Conservation (phyloP, 2,329 filamentous ascomycete species). For the Ophiocordyceps sinensis region DNA sequence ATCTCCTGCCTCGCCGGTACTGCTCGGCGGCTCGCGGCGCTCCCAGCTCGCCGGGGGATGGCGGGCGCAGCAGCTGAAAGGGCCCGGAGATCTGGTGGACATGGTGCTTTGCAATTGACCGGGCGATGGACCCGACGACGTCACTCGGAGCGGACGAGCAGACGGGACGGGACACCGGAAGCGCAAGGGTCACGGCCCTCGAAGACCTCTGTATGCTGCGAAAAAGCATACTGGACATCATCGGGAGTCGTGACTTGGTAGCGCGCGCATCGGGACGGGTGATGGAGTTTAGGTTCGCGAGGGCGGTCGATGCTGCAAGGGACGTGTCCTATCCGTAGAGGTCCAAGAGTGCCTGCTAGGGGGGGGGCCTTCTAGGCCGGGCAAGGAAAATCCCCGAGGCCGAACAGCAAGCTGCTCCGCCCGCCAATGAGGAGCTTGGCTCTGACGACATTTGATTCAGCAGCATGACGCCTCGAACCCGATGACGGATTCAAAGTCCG, state of each 20-base stretch:
- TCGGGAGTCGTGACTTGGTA: conserved; percentile 1
- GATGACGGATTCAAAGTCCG: no score
- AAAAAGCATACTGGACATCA: conserved; percentile 14
- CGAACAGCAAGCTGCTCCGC: no score
- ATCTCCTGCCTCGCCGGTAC: conserved; percentile 57
- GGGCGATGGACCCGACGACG: conserved; percentile 1
- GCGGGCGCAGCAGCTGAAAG: conserved; percentile 58
- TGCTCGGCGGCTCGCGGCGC: conserved; percentile 55
- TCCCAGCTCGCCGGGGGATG: conserved; percentile 65
- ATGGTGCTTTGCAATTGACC: conserved; percentile 6
- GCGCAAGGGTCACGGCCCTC: conserved; percentile 3
- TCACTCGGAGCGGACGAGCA: conserved; percentile 1
- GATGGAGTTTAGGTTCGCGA: neutral
- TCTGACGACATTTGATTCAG: no score
- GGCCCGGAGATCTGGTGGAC: conserved; percentile 22
- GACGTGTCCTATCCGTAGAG: no score
- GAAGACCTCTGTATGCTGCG: conserved; percentile 12
- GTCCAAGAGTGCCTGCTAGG: no score
- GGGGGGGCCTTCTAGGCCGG: no score
- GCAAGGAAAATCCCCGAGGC: no score
- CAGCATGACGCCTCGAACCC: no score
- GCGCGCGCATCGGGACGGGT: conserved; percentile 3
- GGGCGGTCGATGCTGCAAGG: no score
- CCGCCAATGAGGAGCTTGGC: no score
- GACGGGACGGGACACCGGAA: conserved; percentile 2